A percentile compares a stretch with the other conserved stretches of the same genome.
Conservation (phyloP, 192 early-diverging fungal species). For the Spizellomyces sp. region DNA sequence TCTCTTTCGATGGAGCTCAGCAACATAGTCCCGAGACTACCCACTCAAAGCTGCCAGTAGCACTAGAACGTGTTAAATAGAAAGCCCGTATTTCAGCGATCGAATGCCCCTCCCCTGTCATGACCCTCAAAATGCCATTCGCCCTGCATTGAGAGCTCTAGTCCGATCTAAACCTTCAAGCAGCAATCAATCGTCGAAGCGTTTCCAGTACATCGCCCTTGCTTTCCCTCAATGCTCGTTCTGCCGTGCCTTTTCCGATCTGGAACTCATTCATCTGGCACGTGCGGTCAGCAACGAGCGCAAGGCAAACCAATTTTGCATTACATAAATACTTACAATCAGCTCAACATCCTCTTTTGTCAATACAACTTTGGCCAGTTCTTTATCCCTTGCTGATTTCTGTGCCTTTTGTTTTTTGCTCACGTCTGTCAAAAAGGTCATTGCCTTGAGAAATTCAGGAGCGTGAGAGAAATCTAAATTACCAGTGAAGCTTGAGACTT, state of each 20-base stretch:
- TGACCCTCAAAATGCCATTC: too few species aligned
- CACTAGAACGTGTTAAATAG: too few species aligned
- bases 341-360: slow-evolving; percentile 57
- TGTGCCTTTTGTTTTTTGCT: slow-evolving; percentile 52
- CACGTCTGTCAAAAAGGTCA: slow-evolving; percentile 43
- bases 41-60: too few species aligned
- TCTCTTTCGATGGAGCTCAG: too few species aligned
- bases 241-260: slow-evolving; percentile 48
- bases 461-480: neutral
- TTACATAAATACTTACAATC: slow-evolving; percentile 40
- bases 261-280: slow-evolving; percentile 50
- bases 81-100: too few species aligned
- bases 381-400: slow-evolving; percentile 38
- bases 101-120: too few species aligned
- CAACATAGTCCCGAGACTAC: too few species aligned
- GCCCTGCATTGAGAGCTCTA: too few species aligned
- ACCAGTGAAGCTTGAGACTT: neutral
- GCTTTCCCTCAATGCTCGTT: slow-evolving; percentile 50
- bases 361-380: slow-evolving; percentile 47
- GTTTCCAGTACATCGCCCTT: slow-evolving; percentile 50
- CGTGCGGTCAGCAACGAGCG: neutral
- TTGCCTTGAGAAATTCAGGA: slow-evolving; percentile 32
- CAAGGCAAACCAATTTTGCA: neutral
- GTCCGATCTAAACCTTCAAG: neutral
- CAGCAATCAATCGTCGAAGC: slow-evolving; percentile 25